Evolutionary conservation across 2,329 filamentous ascomycete species (phyloP), one percentile per base, ranked within the genome.

Genomic region (Aspergillus persii): DNA sequence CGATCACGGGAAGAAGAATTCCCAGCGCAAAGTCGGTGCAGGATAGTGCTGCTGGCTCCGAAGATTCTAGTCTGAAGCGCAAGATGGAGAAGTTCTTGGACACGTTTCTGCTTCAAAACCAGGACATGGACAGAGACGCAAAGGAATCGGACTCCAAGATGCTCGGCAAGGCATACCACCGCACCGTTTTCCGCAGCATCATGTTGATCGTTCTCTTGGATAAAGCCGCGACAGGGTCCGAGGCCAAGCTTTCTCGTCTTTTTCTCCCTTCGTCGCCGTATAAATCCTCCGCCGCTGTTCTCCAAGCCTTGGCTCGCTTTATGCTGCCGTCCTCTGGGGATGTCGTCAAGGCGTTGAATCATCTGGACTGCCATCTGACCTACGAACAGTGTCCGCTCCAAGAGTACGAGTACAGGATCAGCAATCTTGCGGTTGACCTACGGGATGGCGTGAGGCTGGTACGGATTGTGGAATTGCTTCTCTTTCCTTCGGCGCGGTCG

Each of bases 161-260:
- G 5, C 72, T 76, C 53, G 76, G 71, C 18, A 82, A 78, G 76
- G 75, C 77, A 30, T 86, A 85, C 77, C 79, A 81, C 59, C 83
- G 83, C 52, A 86, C 82, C 3, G 74, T 84, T 11, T 74, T 86
- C 46, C 81, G 84, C 36, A 85, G 84, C 64, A 74, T 87, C 48
- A 83, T 87, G 82, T 78, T 88, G 2, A 76, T 88, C 52, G 76
- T 82, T 56, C 75, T 89, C 15, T 77, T 89, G 11, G 86, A 89
- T 64, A 80, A 81, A 59, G 80, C 77, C 8, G 85, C 83, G 66
- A 65, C 50, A 52, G 80, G 11, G 66, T 70, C 41, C 60, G 63
- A 67, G 31, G 68, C 69, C 46, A 63, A 59, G 48, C 59, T 72
- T 55, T 69, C 69, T 29, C 63, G 74, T 27, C 76, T 87, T 2